These are phyloP conservation scores for Myriosclerotinia curreyana DNA, from an alignment of 2,329 filamentous ascomycete genomes.

Conservation along the genomic window DNA sequence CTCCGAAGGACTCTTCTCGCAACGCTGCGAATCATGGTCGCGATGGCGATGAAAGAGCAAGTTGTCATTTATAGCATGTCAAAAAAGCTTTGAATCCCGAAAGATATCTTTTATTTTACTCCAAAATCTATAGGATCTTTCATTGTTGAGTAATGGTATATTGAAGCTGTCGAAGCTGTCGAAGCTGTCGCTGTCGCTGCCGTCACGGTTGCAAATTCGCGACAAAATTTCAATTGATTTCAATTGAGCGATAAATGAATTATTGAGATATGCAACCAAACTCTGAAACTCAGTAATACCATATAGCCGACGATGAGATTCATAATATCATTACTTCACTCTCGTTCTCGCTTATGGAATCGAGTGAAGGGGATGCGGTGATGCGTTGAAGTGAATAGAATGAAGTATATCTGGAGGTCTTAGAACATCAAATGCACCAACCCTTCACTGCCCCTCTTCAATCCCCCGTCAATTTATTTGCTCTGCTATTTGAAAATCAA, in stretches of 20 bases:
- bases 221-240: not conserved
- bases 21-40: not conserved
- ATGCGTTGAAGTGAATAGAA: not conserved
- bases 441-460: too few species aligned
- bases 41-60: not conserved
- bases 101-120: not conserved
- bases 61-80: too few species aligned
- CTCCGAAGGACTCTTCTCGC: not conserved
- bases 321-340: not conserved
- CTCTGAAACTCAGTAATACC: not conserved
- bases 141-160: not conserved
- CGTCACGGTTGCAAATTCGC: not conserved
- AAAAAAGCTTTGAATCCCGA: not conserved
- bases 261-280: conserved; percentile 5
- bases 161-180: not conserved
- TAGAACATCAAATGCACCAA: not conserved
- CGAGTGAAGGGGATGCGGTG: not conserved
- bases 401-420: too few species aligned
- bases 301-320: not conserved
- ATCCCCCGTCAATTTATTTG: not conserved
- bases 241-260: not conserved
- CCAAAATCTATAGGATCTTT: not conserved
- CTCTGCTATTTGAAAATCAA: not conserved
- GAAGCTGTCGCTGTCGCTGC: not conserved
- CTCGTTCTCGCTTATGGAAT: not conserved